Evolutionary conservation across 345 rosid genomes (phyloP), one percentile per base, ranked within the genome.

Genomic region (Tarenaya hassleriana): DNA sequence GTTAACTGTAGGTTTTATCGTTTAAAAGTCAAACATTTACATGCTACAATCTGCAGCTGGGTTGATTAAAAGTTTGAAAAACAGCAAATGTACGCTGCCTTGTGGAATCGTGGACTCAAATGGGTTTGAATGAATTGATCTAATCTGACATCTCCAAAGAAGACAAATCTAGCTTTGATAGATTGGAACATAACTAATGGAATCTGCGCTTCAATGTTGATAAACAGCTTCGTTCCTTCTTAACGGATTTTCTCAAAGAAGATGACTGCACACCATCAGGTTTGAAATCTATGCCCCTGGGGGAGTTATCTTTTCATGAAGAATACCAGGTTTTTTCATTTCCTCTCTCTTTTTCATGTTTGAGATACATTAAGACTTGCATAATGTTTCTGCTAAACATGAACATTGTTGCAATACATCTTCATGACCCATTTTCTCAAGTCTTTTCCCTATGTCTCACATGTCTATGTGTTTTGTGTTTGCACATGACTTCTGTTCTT

Each of bases 141-240:
- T 51, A 39, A 21, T 61, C 45, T 32, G 20, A 51, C n/a, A 16
- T 43, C 0, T 7, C 51, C 11, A 44, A 61, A 12, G 54, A 10
- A 47, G 32, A 24, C n/a, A 34, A 37, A 33, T 11, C 8, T 16
- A 33, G 39, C 21, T 41, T 52, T 55, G 60, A 45, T 39, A 24
- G 34, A 43, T 52, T 52, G 32, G 40, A 18, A 38, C 50, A 46
- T 46, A 14, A 50, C 12, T 69, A 16, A 48, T 41, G 50, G 2
- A 41, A n/a, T 47, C 0, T 20, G 5, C 61, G 20, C 57, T 52
- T 27, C 12, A 14, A 50, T 15, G 40, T 58, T 35, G 33, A 41
- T 50, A 35, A 62, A 52, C 84, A 85, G 82, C 63, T 84, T 71
- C 73, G 74, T 16, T 52, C 77, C 44, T 44, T 52, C 43, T 59